Percentiles rank a stretch among this genome's conserved stretches.
Conservation (phyloP, 2,329 filamentous ascomycete genomes). For the Aspergillus carbonarius region DNA sequence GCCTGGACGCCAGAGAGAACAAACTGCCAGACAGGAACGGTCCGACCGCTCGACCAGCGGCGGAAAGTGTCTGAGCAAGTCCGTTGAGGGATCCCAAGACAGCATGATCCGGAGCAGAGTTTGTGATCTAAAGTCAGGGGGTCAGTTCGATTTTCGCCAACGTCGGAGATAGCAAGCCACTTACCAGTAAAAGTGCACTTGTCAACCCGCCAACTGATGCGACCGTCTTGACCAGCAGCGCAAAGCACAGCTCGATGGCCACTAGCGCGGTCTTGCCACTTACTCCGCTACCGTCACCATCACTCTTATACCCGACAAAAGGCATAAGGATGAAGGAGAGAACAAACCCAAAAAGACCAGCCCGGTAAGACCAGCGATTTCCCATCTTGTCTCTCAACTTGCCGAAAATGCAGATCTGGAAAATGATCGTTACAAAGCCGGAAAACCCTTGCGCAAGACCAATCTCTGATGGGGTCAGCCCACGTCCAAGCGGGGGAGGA, state of each 20-base stretch:
- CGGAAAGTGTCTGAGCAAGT: constrained; percentile 88
- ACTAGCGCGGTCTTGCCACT: constrained; percentile 67
- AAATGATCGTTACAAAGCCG: constrained; percentile 79
- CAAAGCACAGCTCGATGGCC: constrained; percentile 74
- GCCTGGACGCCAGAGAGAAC: constrained; percentile 73
- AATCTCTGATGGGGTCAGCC: constrained; percentile 74
- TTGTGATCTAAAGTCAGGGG: constrained; percentile 68
- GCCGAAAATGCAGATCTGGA: constrained; percentile 84
- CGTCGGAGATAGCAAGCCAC: constrained; percentile 29
- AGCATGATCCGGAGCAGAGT: constrained; percentile 81
- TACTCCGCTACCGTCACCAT: constrained; percentile 55
- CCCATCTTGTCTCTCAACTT: constrained; percentile 74
- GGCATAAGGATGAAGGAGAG: constrained; percentile 85
- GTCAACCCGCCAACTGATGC: constrained; percentile 86
- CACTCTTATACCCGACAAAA: constrained; percentile 76
- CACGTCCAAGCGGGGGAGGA: constrained; percentile 71
- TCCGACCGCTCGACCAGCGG: constrained; percentile 81
- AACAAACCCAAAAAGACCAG: constrained; percentile 75
- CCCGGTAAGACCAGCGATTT: constrained; percentile 80
- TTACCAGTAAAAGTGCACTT: constrained; percentile 80
- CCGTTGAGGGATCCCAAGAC: constrained; percentile 90
- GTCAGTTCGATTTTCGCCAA: background rate
- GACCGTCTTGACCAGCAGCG: constrained; percentile 85
- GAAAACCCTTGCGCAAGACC: constrained; percentile 83
- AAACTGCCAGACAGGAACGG: constrained; percentile 85